These are phyloP conservation scores for Millerozyma miso DNA, from an alignment of 805 yeast species.

Conservation along the genomic window DNA sequence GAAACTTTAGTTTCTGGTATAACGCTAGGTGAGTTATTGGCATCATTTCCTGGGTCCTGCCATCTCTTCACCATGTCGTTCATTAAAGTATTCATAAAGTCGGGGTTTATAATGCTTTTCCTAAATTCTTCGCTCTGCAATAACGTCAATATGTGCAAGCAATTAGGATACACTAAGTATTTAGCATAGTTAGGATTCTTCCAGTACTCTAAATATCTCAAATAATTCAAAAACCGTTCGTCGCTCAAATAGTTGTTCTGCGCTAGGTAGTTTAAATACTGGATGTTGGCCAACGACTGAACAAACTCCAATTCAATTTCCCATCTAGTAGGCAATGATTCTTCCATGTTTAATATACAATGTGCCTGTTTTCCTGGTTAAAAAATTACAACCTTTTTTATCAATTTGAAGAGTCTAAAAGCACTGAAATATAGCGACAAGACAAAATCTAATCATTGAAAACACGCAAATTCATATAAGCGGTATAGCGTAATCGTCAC, in stretches of 20 bases:
- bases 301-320: slow-evolving; percentile 91
- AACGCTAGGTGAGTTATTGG: not conserved
- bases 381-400: too few relatives aligned
- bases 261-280: slow-evolving; percentile 80
- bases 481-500: too few relatives aligned
- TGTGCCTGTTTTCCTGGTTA: too few relatives aligned
- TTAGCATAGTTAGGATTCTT: slow-evolving; percentile 62
- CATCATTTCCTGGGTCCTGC: slow-evolving; percentile 34
- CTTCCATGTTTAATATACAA: slow-evolving; percentile 9
- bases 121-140: slow-evolving; percentile 52
- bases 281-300: slow-evolving; percentile 86
- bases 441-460: too few relatives aligned
- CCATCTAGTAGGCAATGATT: slow-evolving; percentile 69
- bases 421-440: too few relatives aligned
- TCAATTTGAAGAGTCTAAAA: too few relatives aligned
- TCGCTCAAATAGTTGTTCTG: slow-evolving; percentile 76
- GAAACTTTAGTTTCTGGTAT: too few relatives aligned
- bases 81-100: slow-evolving; percentile 56
- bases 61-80: slow-evolving; percentile 76
- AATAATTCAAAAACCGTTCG: slow-evolving; percentile 66
- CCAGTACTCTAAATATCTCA: slow-evolving; percentile 87
- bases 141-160: slow-evolving; percentile 73
- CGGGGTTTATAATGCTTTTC: slow-evolving; percentile 50
- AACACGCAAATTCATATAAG: too few relatives aligned
- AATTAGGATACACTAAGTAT: slow-evolving; percentile 80